Percentiles rank a stretch among this genome's conserved stretches.
These are phyloP conservation scores for Umbelopsis sp. DNA, from an alignment of 192 early-diverging fungal genomes.

Conservation along the genomic window DNA sequence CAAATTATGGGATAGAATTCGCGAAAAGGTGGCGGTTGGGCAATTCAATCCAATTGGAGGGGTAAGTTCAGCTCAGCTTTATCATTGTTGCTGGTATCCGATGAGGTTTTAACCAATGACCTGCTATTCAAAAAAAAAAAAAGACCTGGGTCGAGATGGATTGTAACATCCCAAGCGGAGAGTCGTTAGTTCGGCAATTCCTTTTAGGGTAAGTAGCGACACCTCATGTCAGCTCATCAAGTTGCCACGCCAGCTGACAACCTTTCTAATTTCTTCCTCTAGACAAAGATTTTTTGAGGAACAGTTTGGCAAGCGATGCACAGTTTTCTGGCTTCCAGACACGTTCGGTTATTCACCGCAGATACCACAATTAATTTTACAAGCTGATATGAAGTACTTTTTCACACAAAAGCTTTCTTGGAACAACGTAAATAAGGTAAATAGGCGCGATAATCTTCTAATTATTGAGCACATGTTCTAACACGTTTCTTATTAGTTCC, in stretches of 20 bases:
- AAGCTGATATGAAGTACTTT: conserved; percentile 86
- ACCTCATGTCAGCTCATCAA: neutral
- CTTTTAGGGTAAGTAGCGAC: conserved; percentile 62
- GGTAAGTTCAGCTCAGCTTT: conserved; percentile 17
- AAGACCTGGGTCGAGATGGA: conserved; percentile 97
- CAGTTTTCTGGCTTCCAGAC: conserved; percentile 94
- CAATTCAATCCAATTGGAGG: conserved; percentile 94
- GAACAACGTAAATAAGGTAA: conserved; percentile 96
- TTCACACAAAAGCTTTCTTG: conserved; percentile 99
- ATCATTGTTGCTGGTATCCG: neutral
- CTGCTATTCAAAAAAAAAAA: neutral
- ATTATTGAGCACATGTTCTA: neutral
- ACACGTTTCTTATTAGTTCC: conserved; percentile 58
- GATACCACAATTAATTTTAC: conserved; percentile 86
- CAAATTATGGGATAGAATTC: conserved; percentile 73
- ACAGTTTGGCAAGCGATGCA: conserved; percentile 67
- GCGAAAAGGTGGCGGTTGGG: conserved; percentile 66
- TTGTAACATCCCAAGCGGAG: conserved; percentile 96
- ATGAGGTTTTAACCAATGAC: neutral
- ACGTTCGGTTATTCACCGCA: conserved; percentile 79
- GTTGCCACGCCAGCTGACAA: neutral
- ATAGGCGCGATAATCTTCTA: neutral
- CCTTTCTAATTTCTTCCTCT: neutral
- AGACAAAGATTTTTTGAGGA: conserved; percentile 87
- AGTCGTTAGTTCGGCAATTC: conserved; percentile 92